Evolutionary conservation across 306 rosid species (phyloP).

Genomic region (Cucurbita moschata): DNA sequence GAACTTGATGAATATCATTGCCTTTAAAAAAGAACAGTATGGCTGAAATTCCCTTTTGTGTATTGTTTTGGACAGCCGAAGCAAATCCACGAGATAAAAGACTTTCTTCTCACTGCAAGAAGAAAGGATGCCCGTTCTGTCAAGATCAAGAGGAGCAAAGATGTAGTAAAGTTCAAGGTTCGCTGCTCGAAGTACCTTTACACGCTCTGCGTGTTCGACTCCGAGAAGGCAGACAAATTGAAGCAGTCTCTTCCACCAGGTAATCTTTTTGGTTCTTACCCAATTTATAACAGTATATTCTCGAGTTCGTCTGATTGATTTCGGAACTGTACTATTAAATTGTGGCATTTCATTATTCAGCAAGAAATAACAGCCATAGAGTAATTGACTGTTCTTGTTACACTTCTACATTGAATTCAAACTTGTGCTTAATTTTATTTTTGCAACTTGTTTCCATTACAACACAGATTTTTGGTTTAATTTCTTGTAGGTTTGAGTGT

Average conservation of each 20-base stretch:
- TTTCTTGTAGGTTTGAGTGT: constrained; percentile 60
- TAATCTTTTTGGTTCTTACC: background rate
- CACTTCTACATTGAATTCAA: background rate
- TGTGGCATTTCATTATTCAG: background rate
- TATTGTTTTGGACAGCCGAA: constrained; percentile 39
- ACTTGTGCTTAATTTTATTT: background rate
- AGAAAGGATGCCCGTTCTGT: constrained; percentile 84
- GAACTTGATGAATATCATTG: background rate
- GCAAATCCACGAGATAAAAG: constrained; percentile 88
- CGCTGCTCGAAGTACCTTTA: constrained; percentile 87
- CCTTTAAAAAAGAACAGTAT: background rate
- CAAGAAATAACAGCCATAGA: background rate
- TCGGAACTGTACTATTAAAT: background rate
- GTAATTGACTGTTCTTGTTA: background rate
- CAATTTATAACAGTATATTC: background rate
- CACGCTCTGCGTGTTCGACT: constrained; percentile 70
- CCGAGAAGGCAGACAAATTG: constrained; percentile 74
- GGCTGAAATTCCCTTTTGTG: background rate
- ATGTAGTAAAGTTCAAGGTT: constrained; percentile 78
- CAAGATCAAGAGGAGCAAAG: constrained; percentile 70
- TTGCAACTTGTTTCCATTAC: background rate
- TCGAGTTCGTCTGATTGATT: background rate
- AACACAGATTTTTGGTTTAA: background rate
- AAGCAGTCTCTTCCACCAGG: constrained; percentile 95
- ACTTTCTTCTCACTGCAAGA: constrained; percentile 76